phyloP scores from a whole-genome alignment of 768 basidiomycete species.

The Macrolepiota albuminosa region DNA sequence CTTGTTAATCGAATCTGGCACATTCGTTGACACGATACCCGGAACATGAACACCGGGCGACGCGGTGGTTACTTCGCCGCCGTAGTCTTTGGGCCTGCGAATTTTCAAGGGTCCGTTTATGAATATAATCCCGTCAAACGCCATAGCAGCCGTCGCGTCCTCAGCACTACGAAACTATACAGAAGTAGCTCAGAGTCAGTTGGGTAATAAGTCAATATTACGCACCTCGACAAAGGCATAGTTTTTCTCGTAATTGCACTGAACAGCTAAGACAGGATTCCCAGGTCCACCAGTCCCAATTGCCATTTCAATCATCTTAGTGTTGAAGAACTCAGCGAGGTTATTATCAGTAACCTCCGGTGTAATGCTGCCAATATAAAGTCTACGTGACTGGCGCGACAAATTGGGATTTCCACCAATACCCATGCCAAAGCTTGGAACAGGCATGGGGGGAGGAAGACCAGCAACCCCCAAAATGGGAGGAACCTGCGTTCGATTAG shows the following conservation, averaged over 20 bases:
- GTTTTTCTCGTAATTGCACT: constrained; percentile 98
- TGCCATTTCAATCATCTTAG: constrained; percentile 90
- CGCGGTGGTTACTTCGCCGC: constrained; percentile 55
- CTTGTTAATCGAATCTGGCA: constrained; percentile 97
- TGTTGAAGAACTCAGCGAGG: constrained; percentile 91
- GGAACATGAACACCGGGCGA: constrained; percentile 77
- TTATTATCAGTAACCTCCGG: constrained; percentile 92
- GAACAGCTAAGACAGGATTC: constrained; percentile 88
- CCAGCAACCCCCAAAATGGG: constrained; percentile 80
- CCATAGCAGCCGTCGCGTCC: constrained; percentile 95
- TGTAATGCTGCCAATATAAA: constrained; percentile 97
- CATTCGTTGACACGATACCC: constrained; percentile 93
- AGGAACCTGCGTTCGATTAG: constrained; percentile 83
- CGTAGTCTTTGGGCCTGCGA: constrained; percentile 95
- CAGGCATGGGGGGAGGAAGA: constrained; percentile 77
- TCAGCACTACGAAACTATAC: constrained; percentile 94
- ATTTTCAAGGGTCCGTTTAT: constrained; percentile 95
- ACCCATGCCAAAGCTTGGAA: constrained; percentile 83
- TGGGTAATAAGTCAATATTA: neutral
- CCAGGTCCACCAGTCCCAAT: constrained; percentile 82
- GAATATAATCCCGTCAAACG: constrained; percentile 96
- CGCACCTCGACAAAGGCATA: constrained; percentile 97
- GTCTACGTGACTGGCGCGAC: constrained; percentile 87
- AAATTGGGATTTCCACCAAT: constrained; percentile 85
- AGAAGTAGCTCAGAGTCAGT: constrained; percentile 9